Conservation (phyloP, 2,329 filamentous ascomycete species). For the Pestalotiopsis sp. region DNA sequence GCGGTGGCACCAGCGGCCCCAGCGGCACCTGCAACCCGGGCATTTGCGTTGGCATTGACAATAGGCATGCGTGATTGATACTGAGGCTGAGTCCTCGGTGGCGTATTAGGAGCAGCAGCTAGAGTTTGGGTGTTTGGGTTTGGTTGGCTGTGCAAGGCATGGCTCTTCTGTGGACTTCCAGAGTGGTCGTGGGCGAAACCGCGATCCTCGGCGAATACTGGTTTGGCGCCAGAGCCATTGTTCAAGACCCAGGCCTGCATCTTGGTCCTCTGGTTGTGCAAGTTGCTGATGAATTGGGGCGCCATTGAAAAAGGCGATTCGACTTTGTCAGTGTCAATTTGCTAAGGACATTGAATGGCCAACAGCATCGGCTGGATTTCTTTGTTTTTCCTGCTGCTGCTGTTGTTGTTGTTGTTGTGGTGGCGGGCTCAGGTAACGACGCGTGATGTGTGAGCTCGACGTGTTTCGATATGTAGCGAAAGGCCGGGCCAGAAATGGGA, state of each 20-base stretch:
- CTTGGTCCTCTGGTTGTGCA: conserved; percentile 30
- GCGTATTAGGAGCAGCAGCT: conserved; percentile 4
- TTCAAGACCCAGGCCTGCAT: conserved; percentile 35
- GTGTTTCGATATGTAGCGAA: conserved; percentile 18
- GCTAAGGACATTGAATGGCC: background rate
- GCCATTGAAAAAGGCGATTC: conserved; percentile 24
- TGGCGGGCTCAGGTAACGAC: conserved; percentile 2
- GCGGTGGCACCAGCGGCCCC: conserved; percentile 21
- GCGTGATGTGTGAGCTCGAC: conserved; percentile 17
- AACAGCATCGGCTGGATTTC: background rate
- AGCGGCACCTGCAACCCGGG: conserved; percentile 21
- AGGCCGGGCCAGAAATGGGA: conserved; percentile 17
- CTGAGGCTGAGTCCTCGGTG: conserved; percentile 19
- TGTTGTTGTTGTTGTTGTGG: background rate
- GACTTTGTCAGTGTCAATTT: conserved; percentile 12
- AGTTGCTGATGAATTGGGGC: conserved; percentile 22
- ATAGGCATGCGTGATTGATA: conserved; percentile 27
- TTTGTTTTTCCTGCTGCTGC: conserved; percentile 5
- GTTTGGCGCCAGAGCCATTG: conserved; percentile 24
- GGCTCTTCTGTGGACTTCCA: conserved; percentile 22
- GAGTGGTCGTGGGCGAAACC: conserved; percentile 22
- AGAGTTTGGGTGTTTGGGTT: conserved; percentile 16
- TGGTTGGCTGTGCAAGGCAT: conserved; percentile 18
- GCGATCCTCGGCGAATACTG: conserved; percentile 17
- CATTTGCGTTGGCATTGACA: conserved; percentile 27